Evolutionary conservation across 495 filamentous ascomycete genomes (phyloP), one percentile per base, ranked within the genome.

Genomic region (Penicillium riverlandense): DNA sequence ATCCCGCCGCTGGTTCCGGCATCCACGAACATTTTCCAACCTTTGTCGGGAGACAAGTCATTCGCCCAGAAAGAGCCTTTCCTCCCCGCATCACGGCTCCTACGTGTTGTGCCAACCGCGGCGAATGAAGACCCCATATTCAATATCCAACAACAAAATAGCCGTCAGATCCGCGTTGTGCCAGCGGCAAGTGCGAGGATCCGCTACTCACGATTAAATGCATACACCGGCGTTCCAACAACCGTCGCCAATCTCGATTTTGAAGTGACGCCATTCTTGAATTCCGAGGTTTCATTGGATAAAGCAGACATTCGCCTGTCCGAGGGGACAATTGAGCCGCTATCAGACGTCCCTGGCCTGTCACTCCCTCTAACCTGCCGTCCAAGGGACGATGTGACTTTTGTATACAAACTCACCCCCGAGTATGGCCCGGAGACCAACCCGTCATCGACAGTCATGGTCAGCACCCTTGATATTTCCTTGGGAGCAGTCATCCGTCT

Each of bases 131-230:
- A 79, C 43, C 73, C 79, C 10, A 75, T 85, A 44, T 82, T 79
- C 43, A 80, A 79, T 27, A 67, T 85, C 11, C 78, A 78, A 46
- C 81, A 75, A 50, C 69, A 73, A 41, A 72, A 78, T 43, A 74
- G 74, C 36, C 75, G 84, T 47, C 74, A 79, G 9, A 78, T 90
- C 38, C 82, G 79, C 44, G 78, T 91, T 43, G 84, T 82, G 37
- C 88, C 90, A 11, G 82, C 85, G 4, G 80, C 90, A n/a, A 88
- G 88, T 60, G 85, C 87, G 16, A 79, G 88, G 27, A 80, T 96
- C 38, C 75, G 88, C 29, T 95, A 94, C 59, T 82, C 88, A 7
- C 78, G 82, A 44, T 70, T 84, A 22, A 85, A 82, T 47, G 76
- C 78, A 7, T 75, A 75, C 7, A 75, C 80, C 14, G 71, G 77